A percentile compares a stretch with the other conserved stretches of the same genome.
These are phyloP conservation scores for Thuidium tamariscinum DNA, from an alignment of 225 moss, liverwort and hornwort species.

Conservation along the genomic window DNA sequence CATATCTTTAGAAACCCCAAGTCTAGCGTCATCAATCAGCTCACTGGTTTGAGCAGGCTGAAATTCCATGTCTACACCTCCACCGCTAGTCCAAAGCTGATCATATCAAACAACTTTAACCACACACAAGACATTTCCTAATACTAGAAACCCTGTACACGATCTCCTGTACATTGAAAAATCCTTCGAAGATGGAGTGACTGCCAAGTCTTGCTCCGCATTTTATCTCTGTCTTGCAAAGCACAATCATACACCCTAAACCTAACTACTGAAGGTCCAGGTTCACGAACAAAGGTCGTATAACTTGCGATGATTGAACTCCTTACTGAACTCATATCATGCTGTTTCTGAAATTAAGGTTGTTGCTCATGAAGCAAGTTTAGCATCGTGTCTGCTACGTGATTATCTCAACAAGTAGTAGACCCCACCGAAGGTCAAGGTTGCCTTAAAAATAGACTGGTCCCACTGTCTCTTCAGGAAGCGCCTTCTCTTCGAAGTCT, in stretches of 20 bases:
- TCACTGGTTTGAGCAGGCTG: conserved; percentile 5
- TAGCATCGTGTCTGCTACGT: neutral
- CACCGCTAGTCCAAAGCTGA: neutral
- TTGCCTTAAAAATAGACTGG: neutral
- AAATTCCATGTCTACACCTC: conserved; percentile 6
- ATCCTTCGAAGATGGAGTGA: neutral
- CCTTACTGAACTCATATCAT: neutral
- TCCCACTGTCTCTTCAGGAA: neutral
- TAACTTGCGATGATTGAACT: neutral
- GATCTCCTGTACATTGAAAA: neutral
- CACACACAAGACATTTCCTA: neutral
- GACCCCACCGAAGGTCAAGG: neutral
- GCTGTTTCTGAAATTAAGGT: neutral
- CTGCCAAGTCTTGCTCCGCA: conserved; percentile 6
- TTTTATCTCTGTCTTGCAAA: neutral
- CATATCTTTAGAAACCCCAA: conserved; percentile 1
- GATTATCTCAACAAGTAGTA: neutral
- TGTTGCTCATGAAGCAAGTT: neutral
- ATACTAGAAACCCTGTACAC: neutral
- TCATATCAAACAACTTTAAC: conserved; percentile 1
- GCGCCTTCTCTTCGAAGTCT: neutral
- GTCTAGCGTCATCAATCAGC: conserved; percentile 6
- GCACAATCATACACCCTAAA: neutral
- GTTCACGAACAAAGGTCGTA: neutral
- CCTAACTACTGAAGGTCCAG: neutral